Conservation (phyloP, 129 eudicot genomes). For the Arctium minus region DNA sequence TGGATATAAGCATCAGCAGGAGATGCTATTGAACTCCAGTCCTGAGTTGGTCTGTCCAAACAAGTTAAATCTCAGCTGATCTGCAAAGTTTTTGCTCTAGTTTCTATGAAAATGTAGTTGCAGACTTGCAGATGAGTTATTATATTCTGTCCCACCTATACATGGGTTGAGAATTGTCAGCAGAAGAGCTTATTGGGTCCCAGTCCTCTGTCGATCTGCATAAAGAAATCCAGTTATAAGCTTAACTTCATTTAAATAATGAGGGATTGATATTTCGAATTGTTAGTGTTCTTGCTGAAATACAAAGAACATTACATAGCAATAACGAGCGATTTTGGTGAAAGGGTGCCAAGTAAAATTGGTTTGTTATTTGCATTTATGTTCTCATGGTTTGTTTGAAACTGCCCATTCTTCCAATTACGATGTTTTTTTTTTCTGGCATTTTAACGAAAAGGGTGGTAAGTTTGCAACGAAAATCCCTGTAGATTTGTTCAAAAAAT, state of each 20-base stretch:
- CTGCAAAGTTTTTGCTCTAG: slow-evolving; percentile 10
- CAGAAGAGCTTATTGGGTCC: slow-evolving; percentile 34
- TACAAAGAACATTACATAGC: background rate
- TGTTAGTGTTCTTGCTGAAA: background rate
- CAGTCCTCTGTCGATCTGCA: slow-evolving; percentile 46
- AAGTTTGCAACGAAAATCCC: background rate
- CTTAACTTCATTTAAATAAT: background rate
- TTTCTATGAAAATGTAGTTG: background rate
- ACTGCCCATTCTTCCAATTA: background rate
- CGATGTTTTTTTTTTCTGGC: background rate
- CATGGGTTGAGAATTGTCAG: slow-evolving; percentile 4
- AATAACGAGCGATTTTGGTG: background rate
- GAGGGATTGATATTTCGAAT: background rate
- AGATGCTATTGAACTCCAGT: slow-evolving; percentile 33
- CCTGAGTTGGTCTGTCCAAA: slow-evolving; percentile 47
- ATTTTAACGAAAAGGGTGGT: background rate
- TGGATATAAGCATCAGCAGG: slow-evolving; percentile 34
- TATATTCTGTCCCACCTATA: slow-evolving; percentile 21
- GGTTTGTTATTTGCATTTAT: background rate
- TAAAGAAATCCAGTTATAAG: slow-evolving; percentile 1
- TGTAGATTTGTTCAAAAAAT: background rate
- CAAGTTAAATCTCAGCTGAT: slow-evolving; percentile 13
- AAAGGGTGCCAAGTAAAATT: background rate
- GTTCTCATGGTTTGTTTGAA: background rate
- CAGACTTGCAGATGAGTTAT: slow-evolving; percentile 1